Conservation (phyloP, 2,329 filamentous ascomycete genomes). For the Phoma sp. region DNA sequence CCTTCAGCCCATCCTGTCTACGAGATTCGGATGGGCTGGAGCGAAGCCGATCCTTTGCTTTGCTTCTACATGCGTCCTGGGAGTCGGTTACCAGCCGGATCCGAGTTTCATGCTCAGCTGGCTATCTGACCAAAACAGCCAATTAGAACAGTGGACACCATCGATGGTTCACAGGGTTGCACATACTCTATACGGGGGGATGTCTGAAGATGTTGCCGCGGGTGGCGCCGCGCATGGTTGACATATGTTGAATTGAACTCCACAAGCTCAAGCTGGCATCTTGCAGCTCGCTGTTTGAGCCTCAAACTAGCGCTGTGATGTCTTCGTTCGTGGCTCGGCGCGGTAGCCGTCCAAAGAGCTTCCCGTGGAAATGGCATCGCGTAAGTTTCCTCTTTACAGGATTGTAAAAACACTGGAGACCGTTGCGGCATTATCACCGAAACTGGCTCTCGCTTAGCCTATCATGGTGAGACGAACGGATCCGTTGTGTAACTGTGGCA, state of each 20-base stretch:
- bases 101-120: constrained; percentile 5
- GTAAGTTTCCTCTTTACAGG: constrained; percentile 3
- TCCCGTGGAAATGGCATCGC: not conserved
- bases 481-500: constrained; percentile 5
- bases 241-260: not conserved
- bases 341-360: not conserved
- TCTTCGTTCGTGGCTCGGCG: not conserved
- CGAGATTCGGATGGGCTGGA: not conserved
- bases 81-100: not conserved
- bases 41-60: constrained; percentile 6
- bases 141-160: not conserved
- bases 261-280: not conserved
- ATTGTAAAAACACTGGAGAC: not conserved
- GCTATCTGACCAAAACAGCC: not conserved
- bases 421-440: not conserved
- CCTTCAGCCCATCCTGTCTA: not conserved
- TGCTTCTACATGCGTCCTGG: not conserved
- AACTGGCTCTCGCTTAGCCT: not conserved
- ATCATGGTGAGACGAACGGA: not conserved
- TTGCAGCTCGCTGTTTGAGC: not conserved
- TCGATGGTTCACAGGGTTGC: not conserved
- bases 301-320: not conserved
- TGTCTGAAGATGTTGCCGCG: not conserved
- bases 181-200: not conserved
- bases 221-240: not conserved